phyloP scores from a whole-genome alignment of 225 moss, liverwort and hornwort species.

The Polytrichum commune region DNA sequence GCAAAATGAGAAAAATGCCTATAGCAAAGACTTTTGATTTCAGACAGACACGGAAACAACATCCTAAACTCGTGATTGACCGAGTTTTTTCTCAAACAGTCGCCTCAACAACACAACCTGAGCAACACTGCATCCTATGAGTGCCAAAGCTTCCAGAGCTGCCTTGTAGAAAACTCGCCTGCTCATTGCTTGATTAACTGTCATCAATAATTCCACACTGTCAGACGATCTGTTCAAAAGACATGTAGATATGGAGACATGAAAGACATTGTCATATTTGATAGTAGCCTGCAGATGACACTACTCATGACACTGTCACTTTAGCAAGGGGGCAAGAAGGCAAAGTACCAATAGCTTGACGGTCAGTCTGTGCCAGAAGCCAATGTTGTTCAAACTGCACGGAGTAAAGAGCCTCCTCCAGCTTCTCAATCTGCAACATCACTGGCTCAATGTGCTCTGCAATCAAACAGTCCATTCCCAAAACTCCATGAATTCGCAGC shows the following conservation, averaged over 20 bases:
- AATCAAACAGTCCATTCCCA: conserved; percentile 16
- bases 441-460: conserved; percentile 82
- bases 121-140: conserved; percentile 71
- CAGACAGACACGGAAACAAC: background rate
- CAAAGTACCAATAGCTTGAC: conserved; percentile 58
- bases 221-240: background rate
- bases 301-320: background rate
- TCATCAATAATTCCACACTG: conserved; percentile 2
- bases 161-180: conserved; percentile 73
- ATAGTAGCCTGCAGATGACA: too few relatives aligned
- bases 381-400: conserved; percentile 94
- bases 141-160: conserved; percentile 53
- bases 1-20: too few relatives aligned
- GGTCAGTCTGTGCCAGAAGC: conserved; percentile 81
- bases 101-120: conserved; percentile 79
- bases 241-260: too few relatives aligned
- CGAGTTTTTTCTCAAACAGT: conserved; percentile 67
- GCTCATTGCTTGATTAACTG: conserved; percentile 72
- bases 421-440: conserved; percentile 63
- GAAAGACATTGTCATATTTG: too few relatives aligned
- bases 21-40: too few relatives aligned
- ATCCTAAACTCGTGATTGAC: conserved; percentile 61
- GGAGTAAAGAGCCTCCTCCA: conserved; percentile 77
- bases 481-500: background rate
- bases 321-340: background rate